Evolutionary conservation across 2,329 filamentous ascomycete species (phyloP), one percentile per base, ranked within the genome.

Genomic region (Colletotrichum musae): DNA sequence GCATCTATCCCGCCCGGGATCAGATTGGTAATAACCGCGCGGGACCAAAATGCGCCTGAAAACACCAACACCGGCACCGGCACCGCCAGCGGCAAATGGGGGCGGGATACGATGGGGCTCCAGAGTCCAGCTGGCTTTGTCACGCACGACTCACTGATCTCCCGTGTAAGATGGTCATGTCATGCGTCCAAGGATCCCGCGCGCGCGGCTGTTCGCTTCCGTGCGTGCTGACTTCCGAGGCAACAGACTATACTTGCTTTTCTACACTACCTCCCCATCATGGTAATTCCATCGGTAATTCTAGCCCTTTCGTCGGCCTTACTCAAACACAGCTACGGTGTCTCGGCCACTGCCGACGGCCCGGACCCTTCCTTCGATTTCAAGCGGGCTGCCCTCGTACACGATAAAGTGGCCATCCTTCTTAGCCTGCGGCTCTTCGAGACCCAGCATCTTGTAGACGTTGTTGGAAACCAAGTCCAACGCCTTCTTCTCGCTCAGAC

Each of bases 341-440:
- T 78, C 79, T 28, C 76, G 61, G 5, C 85, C 85, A 61, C 81
- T 81, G 6, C 82, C 84, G 15, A 91, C 85, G 12, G 84, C 88
- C 75, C 84, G 84, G 52, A 92, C 83, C 56, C 86, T 79, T 6
- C 84, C 84, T 5, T 85, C 87, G 74, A 91, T 87, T 73, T 89
- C 84, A 70, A 93, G 74, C 21, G 91, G 91, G 72, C 82, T 89
- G 0, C 89, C 89, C 75, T 92, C 90, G 60, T 84, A 89, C 6
- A 92, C 82, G 3, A 91, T 83, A 79, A 91, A 92, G 71, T 92
- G 86, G 43, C 72, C 18, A 52, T 68, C 73, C 2, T 71, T 70
- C 60, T 74, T 72, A 39, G 68, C 70, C 45, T 77, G 69, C 6
- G 76, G 68, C 63, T 77, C 74, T 48, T 82, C 73, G 1, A 87